phyloP scores from a whole-genome alignment of 306 rosid genomes.

The Neltuma alba region DNA sequence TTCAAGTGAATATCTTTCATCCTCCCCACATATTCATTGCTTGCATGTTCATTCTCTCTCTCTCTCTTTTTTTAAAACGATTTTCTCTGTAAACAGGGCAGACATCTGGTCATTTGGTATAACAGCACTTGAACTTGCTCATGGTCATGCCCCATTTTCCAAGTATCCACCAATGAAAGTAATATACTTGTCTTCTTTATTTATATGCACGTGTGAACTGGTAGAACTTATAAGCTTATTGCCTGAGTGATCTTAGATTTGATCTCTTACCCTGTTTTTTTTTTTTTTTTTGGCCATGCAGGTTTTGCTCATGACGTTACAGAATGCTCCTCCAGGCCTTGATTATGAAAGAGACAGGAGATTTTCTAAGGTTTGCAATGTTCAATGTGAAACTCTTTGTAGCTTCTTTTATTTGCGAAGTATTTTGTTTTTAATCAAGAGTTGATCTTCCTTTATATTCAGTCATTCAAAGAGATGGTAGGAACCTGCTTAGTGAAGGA shows the following conservation, averaged over 20 bases:
- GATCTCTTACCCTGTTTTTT: conserved; percentile 18
- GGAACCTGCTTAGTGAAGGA: conserved; percentile 96
- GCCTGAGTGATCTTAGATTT: conserved; percentile 25
- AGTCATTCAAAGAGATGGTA: conserved; percentile 94
- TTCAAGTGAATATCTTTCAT: conserved; percentile 72
- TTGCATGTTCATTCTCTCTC: conserved; percentile 5
- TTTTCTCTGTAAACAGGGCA: conserved; percentile 68
- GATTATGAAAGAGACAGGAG: conserved; percentile 95
- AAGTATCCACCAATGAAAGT: conserved; percentile 98
- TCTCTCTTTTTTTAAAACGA: neutral
- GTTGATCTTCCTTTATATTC: conserved; percentile 40
- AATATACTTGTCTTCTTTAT: conserved; percentile 39
- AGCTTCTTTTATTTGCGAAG: conserved; percentile 28
- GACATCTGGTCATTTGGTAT: conserved; percentile 99
- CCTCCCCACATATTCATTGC: conserved; percentile 6
- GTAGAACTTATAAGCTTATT: conserved; percentile 16
- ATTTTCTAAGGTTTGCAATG: conserved; percentile 85
- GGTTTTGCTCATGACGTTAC: conserved; percentile 97
- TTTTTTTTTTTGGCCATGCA: conserved; percentile 43
- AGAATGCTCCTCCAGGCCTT: conserved; percentile 99
- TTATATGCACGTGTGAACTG: conserved; percentile 20
- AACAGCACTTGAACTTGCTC: conserved; percentile 99
- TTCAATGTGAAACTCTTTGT: conserved; percentile 40
- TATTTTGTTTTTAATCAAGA: conserved; percentile 23
- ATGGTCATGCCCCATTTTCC: conserved; percentile 99